Evolutionary conservation across 768 basidiomycete genomes (phyloP).

Genomic region (Tremella fuciformis): DNA sequence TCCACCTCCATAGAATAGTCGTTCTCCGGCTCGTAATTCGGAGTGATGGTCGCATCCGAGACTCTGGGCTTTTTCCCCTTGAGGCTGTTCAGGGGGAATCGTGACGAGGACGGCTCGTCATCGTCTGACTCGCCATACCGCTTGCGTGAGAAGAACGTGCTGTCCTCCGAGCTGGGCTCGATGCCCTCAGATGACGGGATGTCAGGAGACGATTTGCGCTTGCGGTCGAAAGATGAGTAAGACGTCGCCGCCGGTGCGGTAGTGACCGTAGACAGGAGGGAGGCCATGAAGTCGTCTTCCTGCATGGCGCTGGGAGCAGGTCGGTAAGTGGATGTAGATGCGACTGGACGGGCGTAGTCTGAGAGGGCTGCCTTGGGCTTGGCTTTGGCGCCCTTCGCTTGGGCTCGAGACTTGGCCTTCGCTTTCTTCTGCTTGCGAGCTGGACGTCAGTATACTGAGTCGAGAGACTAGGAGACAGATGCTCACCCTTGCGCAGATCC

Average conservation of each 20-base stretch:
- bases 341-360: constrained; percentile 51
- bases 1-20: constrained; percentile 36
- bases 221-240: constrained; percentile 54
- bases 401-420: constrained; percentile 23
- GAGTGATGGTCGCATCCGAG: constrained; percentile 33
- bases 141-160: constrained; percentile 30
- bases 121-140: constrained; percentile 43
- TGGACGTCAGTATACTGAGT: constrained; percentile 7
- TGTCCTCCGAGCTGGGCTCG: constrained; percentile 41
- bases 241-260: constrained; percentile 35
- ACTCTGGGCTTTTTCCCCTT: constrained; percentile 44
- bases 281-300: constrained; percentile 85
- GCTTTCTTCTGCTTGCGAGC: constrained; percentile 40
- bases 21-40: constrained; percentile 24
- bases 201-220: constrained; percentile 56
- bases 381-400: constrained; percentile 47
- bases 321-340: constrained; percentile 64
- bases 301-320: constrained; percentile 70
- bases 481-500: constrained; percentile 36
- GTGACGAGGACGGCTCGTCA: constrained; percentile 33
- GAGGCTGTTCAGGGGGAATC: constrained; percentile 29
- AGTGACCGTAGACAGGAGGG: constrained; percentile 61
- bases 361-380: constrained; percentile 52
- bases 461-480: not conserved
- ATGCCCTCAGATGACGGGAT: constrained; percentile 38